Base-by-base conservation (phyloP, 1,284 basidiomycete species). In the Austroboletus olivaceoglutinosus region DNA sequence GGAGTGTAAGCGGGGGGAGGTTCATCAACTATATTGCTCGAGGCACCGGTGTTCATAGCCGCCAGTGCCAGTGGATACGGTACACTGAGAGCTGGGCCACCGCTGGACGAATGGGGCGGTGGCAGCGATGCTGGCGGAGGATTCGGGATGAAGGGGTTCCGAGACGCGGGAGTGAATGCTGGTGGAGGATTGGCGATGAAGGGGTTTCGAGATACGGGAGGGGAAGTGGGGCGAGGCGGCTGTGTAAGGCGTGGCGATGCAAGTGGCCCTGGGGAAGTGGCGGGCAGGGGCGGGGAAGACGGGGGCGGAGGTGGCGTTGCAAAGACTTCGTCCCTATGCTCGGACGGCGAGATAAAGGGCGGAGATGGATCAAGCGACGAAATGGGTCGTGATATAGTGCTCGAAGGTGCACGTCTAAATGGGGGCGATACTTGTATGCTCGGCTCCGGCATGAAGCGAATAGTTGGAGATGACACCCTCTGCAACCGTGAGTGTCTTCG, bases 1-100 rank as follows among this genome's bases (percentile, higher is more conserved):
- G 58, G 58, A 16, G 62, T 65, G 9, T 64, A 64, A 36, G 66
- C 60, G 19, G 62, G 62, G 12, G 64, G 62, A 19, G 66, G 50
- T 1, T 65, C 66, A 1, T 46, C 50, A 9, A 30, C 16, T 10
- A 18, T 19, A n/a, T 21, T 45, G n/a, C 31, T 46, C 10, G 51
- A 47, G 25, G 29, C 23, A 10, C 58, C 66, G 0, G 62, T 65
- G 10, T 52, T 12, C 36, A 48, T 43, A 19, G 52, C 43, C 2
- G 45, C 15, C 18, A 62, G 36, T 6, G 45, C 15, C 18, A 62
- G 36, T 6, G 54, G 45, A 21, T 30, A 55, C 9, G 48, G 8
- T 40, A 39, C n/a, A n/a, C 27, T 45, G 8, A 33, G 22, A 10
- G 18, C 30, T 29, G 16, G 34, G 16, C 6, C 18, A 3, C 21